Percentiles rank a stretch among this genome's conserved stretches.
phyloP scores from a whole-genome alignment of 352 stramenopile genomes.

The Globisporangium middletonii region DNA sequence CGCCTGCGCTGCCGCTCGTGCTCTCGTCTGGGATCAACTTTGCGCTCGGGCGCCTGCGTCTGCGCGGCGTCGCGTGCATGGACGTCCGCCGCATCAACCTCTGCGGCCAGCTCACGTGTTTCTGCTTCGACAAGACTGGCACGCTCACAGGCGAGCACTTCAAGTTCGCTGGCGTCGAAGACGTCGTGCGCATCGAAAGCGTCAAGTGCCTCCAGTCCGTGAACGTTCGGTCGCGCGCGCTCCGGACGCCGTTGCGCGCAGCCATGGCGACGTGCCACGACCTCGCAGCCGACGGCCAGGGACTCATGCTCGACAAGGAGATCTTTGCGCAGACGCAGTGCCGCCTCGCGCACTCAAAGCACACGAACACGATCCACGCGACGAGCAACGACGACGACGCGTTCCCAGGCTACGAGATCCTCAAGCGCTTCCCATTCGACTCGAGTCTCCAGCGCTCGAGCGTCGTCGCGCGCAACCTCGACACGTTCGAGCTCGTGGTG shows the following conservation, averaged over 20 bases:
- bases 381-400: not conserved
- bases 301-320: slow-evolving; percentile 39
- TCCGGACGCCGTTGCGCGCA: not conserved
- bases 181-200: not conserved
- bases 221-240: not conserved
- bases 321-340: slow-evolving; percentile 42
- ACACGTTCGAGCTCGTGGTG: slow-evolving; percentile 26
- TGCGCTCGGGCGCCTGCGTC: slow-evolving; percentile 34
- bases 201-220: not conserved
- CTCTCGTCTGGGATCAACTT: slow-evolving; percentile 48
- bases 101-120: slow-evolving; percentile 58
- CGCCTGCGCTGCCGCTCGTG: slow-evolving; percentile 48
- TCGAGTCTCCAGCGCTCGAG: slow-evolving; percentile 35
- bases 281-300: slow-evolving; percentile 29
- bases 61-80: slow-evolving; percentile 48
- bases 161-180: slow-evolving; percentile 28
- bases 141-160: slow-evolving; percentile 69
- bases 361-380: slow-evolving; percentile 18
- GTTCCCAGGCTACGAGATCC: slow-evolving; percentile 23
- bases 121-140: slow-evolving; percentile 82
- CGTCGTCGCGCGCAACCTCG: slow-evolving; percentile 31
- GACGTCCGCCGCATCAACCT: slow-evolving; percentile 62
- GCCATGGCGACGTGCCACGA: slow-evolving; percentile 48
- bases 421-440: slow-evolving; percentile 51
- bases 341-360: slow-evolving; percentile 19